Evolutionary conservation across 2,329 filamentous ascomycete genomes (phyloP).

Genomic region (Magnaporthales sp.): DNA sequence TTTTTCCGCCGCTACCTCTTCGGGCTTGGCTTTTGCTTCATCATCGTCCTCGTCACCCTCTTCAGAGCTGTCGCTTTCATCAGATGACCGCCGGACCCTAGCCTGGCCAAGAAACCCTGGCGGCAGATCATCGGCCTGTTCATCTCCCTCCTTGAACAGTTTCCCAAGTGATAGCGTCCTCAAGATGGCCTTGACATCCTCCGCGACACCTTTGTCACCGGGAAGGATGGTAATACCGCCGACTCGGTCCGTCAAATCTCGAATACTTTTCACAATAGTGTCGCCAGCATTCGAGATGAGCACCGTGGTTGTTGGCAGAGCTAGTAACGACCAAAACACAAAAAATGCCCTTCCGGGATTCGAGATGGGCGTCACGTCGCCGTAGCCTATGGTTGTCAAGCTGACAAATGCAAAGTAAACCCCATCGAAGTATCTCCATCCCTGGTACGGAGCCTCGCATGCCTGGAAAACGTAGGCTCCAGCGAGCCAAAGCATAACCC

Average conservation of each 20-base stretch:
- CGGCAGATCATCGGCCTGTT: conserved; percentile 17
- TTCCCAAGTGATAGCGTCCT: conserved; percentile 32
- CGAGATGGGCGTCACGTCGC: conserved; percentile 67
- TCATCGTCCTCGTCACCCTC: conserved; percentile 13
- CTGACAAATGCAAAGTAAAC: conserved; percentile 83
- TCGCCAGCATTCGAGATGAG: conserved; percentile 78
- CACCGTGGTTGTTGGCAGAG: conserved; percentile 80
- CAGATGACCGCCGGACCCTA: conserved; percentile 11
- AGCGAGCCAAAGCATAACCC: conserved; percentile 68
- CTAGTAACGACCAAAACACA: conserved; percentile 84
- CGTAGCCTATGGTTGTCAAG: conserved; percentile 80
- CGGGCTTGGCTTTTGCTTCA: conserved; percentile 15
- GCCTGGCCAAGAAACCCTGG: conserved; percentile 32
- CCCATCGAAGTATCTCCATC: conserved; percentile 68
- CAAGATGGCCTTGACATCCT: conserved; percentile 34
- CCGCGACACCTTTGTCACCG: conserved; percentile 39
- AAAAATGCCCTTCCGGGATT: conserved; percentile 79
- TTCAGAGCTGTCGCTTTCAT: conserved; percentile 11
- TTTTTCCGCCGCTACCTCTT: conserved; percentile 5
- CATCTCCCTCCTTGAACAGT: conserved; percentile 18
- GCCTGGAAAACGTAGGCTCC: conserved; percentile 66
- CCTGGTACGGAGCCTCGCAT: conserved; percentile 42
- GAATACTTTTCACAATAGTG: conserved; percentile 61
- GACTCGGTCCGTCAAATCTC: conserved; percentile 44
- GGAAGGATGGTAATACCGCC: conserved; percentile 54